These are phyloP conservation scores for Posidonia australis DNA, from an alignment of 106 monocot species.

Conservation along the genomic window DNA sequence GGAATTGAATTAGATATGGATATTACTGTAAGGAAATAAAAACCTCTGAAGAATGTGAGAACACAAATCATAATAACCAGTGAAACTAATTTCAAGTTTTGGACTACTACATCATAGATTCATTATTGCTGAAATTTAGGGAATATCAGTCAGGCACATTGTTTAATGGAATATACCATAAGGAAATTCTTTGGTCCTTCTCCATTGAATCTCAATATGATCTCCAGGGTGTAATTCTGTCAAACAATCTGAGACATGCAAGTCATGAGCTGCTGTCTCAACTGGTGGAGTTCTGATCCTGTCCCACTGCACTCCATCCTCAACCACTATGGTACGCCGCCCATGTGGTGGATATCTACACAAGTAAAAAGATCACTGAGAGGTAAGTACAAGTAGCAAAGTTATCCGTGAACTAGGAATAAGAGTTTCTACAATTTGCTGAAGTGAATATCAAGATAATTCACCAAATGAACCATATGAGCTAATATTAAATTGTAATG, in stretches of 20 bases:
- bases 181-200: constrained; percentile 77
- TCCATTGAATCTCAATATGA: constrained; percentile 88
- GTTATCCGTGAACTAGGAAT: no score
- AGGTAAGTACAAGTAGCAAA: no score
- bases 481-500: no score
- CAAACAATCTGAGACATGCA: constrained; percentile 60
- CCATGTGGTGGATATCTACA: constrained; percentile 83
- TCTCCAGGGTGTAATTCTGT: constrained; percentile 53
- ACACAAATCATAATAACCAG: no score
- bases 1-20: not conserved
- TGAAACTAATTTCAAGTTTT: no score
- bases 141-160: not conserved
- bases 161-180: constrained; percentile 40
- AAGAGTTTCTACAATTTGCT: no score
- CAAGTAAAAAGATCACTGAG: not conserved
- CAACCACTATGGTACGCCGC: constrained; percentile 27
- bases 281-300: constrained; percentile 59
- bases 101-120: no score
- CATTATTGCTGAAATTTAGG: no score
- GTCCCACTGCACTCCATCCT: constrained; percentile 78
- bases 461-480: no score
- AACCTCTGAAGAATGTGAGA: no score
- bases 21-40: not conserved
- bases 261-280: constrained; percentile 49
- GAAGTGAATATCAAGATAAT: no score